Percentiles rank a stretch among this genome's conserved stretches.
Conservation (phyloP, 768 basidiomycete species). For the Tulasnella sp. region DNA sequence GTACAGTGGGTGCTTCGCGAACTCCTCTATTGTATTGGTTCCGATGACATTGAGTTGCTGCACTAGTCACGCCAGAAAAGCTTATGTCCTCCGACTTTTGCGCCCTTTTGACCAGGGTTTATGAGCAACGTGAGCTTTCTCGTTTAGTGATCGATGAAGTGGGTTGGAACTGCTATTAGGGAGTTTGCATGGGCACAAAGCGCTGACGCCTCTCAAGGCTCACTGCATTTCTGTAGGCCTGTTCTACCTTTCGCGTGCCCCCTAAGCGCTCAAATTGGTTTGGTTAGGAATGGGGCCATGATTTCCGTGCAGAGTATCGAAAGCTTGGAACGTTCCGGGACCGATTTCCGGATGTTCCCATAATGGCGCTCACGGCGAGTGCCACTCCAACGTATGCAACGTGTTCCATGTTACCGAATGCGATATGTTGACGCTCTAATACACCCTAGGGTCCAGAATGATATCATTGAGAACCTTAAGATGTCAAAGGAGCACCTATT, state of each 20-base stretch:
- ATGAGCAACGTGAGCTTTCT: conserved; percentile 57
- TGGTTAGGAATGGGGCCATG: conserved; percentile 78
- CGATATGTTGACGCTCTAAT: conserved; percentile 11
- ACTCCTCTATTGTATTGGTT: neutral
- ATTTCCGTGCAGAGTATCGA: conserved; percentile 72
- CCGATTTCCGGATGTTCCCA: conserved; percentile 63
- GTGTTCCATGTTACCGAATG: neutral
- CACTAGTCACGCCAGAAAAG: conserved; percentile 66
- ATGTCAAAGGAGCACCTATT: conserved; percentile 56
- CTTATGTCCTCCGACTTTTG: conserved; percentile 55
- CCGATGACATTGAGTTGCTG: neutral
- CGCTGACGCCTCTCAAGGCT: conserved; percentile 44
- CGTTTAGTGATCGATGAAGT: conserved; percentile 81
- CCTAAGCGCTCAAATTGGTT: neutral
- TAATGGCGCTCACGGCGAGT: conserved; percentile 85
- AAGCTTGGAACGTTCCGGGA: conserved; percentile 65
- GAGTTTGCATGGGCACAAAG: neutral
- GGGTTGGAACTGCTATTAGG: conserved; percentile 26
- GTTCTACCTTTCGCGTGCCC: neutral
- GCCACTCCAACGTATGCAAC: conserved; percentile 61
- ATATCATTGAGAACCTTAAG: conserved; percentile 64
- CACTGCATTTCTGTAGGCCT: conserved; percentile 69
- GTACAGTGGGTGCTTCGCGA: conserved; percentile 53
- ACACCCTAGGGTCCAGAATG: conserved; percentile 58
- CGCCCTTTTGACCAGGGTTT: conserved; percentile 46